Evolutionary conservation across 345 rosid genomes (phyloP).

Genomic region (Pistacia atlantica): DNA sequence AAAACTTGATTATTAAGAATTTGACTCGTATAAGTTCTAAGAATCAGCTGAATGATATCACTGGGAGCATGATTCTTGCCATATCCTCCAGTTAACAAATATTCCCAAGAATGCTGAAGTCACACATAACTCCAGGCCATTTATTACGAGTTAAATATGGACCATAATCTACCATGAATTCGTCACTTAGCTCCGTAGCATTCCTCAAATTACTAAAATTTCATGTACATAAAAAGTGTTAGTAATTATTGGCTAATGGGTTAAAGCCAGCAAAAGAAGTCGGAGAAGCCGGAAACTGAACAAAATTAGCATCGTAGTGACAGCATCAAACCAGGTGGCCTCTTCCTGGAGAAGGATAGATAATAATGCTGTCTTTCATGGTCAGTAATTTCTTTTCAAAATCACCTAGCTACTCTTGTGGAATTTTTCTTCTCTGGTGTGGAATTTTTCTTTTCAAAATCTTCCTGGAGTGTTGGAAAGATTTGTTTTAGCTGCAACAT

Average conservation of each 20-base stretch:
- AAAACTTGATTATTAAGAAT: slow-evolving; percentile 11
- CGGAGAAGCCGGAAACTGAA: not conserved
- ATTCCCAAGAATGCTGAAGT: not conserved
- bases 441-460: no score
- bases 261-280: not conserved
- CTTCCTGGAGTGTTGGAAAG: no score
- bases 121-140: not conserved
- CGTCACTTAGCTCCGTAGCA: not conserved
- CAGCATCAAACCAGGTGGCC: not conserved
- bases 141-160: not conserved
- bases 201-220: not conserved
- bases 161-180: not conserved
- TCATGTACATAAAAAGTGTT: no score
- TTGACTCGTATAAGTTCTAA: not conserved
- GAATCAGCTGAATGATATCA: not conserved
- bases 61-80: not conserved
- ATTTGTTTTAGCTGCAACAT: no score
- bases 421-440: no score
- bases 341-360: no score
- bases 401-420: no score
- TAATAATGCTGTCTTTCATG: no score
- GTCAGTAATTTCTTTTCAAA: no score
- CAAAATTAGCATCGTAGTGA: not conserved
- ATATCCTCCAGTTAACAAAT: not conserved
- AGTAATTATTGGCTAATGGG: not conserved